Evolutionary conservation across 2,329 filamentous ascomycete genomes (phyloP).

Genomic region (Diaporthe sp.): DNA sequence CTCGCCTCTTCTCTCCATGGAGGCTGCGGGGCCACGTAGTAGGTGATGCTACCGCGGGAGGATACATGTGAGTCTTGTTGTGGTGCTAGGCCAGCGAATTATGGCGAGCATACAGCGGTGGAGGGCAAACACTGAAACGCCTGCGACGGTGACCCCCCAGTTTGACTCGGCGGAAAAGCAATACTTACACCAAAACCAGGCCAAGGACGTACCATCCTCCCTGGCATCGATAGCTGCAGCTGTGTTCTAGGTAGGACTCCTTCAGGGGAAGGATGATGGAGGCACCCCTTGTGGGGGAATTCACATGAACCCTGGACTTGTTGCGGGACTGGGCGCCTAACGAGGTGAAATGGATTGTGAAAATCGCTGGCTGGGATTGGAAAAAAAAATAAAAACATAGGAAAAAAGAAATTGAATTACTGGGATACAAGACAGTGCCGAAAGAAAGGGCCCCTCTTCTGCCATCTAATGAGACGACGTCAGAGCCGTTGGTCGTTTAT

Average conservation of each 20-base stretch:
- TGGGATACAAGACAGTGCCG: background rate
- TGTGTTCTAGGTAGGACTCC: background rate
- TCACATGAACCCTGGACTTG: background rate
- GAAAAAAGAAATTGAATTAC: background rate
- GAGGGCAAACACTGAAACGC: background rate
- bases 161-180: background rate
- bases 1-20: too few relatives aligned
- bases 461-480: background rate
- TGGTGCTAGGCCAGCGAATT: background rate
- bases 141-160: background rate
- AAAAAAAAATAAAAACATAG: background rate
- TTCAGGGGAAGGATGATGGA: background rate
- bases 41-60: background rate
- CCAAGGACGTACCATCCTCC: background rate
- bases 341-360: background rate
- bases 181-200: background rate
- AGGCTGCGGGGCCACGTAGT: background rate
- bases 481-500: background rate
- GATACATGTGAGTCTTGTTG: background rate
- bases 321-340: background rate
- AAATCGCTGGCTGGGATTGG: background rate
- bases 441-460: background rate
- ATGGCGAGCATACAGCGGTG: background rate
- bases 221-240: background rate
- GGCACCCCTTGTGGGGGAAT: background rate